Evolutionary conservation across 768 basidiomycete genomes (phyloP).

Genomic region (Trametes cubensis): DNA sequence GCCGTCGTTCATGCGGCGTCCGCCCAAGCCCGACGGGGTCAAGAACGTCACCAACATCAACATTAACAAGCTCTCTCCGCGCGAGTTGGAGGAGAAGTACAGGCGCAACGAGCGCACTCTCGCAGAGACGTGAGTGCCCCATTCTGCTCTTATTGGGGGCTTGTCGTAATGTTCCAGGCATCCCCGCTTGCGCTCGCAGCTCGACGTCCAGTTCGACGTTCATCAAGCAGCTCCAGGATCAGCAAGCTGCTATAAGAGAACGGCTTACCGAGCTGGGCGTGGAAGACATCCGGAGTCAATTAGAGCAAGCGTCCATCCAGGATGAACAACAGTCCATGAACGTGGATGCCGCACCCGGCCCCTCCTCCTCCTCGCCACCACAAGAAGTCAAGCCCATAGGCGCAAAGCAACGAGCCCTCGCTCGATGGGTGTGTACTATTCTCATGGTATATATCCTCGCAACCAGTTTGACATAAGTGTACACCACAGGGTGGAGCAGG

Average conservation of each 20-base stretch:
- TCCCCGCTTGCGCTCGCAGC: conserved; percentile 39
- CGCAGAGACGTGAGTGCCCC: conserved; percentile 63
- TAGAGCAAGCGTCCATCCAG: conserved; percentile 62
- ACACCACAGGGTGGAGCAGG: neutral
- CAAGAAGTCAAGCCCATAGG: conserved; percentile 35
- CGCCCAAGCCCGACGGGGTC: conserved; percentile 55
- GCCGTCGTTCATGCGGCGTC: conserved; percentile 32
- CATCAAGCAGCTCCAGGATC: conserved; percentile 62
- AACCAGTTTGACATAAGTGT: too few species aligned
- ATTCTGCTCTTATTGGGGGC: conserved; percentile 5
- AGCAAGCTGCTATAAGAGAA: conserved; percentile 68
- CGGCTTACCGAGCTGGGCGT: conserved; percentile 73
- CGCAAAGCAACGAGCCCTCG: conserved; percentile 35
- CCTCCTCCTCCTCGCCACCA: conserved; percentile 50
- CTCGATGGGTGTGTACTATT: conserved; percentile 28
- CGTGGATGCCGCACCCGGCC: conserved; percentile 52
- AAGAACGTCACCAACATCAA: conserved; percentile 40
- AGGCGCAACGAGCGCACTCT: conserved; percentile 64
- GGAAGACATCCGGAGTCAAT: conserved; percentile 63
- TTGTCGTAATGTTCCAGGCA: conserved; percentile 15
- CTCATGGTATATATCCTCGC: neutral
- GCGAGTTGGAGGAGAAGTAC: conserved; percentile 71
- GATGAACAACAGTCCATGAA: conserved; percentile 63
- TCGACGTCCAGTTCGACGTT: conserved; percentile 64
- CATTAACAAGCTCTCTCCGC: conserved; percentile 62